Evolutionary conservation across 2,329 filamentous ascomycete genomes (phyloP), one percentile per base, ranked within the genome.

Genomic region (Proliferodiscus dingleyae): DNA sequence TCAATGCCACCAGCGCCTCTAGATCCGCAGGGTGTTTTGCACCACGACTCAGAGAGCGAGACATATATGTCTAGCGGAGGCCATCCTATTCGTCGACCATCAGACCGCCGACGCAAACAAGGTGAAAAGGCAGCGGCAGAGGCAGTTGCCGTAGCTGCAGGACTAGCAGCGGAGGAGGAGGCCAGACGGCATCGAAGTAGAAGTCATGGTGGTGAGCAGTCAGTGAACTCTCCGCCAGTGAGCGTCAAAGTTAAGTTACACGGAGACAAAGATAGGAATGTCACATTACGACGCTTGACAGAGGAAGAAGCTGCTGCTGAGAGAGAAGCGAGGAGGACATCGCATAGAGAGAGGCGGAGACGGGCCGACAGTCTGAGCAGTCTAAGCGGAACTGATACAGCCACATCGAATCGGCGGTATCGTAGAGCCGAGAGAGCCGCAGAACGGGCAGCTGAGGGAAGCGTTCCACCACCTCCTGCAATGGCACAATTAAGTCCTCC

Each of bases 241-340:
- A 78, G 75, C 57, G 73, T 83, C 46, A 80, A 78, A 59, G 66
- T 83, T 45, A 77, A 75, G 57, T 69, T 82, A 37, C 74, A 81
- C 52, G 75, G 80, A 52, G 78, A 83, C 55, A 72, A 71, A 24
- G 74, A 80, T 47, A 69, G 75, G 50, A 80, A 80, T 51, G 73
- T 84, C 46, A 84, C 80, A 11, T 65, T 84, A 33, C 73, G 80
- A 29, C 71, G 77, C 28, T 65, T 83, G 19, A 81, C 80, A 0
- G 78, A 81, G 21, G 74, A 80, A 50, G 80, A 84, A 60, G 70
- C 75, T 2, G 68, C 69, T 26, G 68, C 69, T 23, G 66, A 64
- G 34, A 46, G 60, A 44, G 60, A 58, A 37, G 49, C 56, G 55
- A 28, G 50, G 45, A 38, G 45, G 32, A 21, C 13, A 5, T 8